Percentiles rank a stretch among this genome's conserved stretches.
These are phyloP conservation scores for Penicillium rolfsii DNA, from an alignment of 2,329 filamentous ascomycete species.

Conservation along the genomic window DNA sequence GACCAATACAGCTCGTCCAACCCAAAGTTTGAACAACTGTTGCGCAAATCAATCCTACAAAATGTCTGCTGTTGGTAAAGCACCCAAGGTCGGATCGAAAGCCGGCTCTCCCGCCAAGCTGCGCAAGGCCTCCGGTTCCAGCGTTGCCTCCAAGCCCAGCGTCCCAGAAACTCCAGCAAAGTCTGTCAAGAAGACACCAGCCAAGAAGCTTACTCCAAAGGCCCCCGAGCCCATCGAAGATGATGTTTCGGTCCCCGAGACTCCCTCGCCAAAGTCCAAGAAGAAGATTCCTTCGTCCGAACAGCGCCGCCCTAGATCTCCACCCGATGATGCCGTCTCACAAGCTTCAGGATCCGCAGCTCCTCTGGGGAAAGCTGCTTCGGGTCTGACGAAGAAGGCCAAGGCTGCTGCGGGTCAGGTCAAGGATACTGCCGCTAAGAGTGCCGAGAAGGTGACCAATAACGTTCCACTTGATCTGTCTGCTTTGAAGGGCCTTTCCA, in stretches of 20 bases:
- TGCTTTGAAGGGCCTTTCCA: slow-evolving; percentile 44
- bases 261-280: slow-evolving; percentile 30
- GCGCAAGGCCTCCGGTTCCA: slow-evolving; percentile 30
- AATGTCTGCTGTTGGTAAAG: slow-evolving; percentile 29
- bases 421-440: slow-evolving; percentile 19
- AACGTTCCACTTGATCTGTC: slow-evolving; percentile 37
- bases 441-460: slow-evolving; percentile 15
- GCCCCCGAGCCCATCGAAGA: slow-evolving; percentile 27
- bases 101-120: slow-evolving; percentile 26
- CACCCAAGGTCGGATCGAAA: slow-evolving; percentile 30
- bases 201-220: slow-evolving; percentile 30
- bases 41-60: neutral
- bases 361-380: slow-evolving; percentile 19
- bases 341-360: slow-evolving; percentile 36
- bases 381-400: slow-evolving; percentile 24
- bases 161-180: slow-evolving; percentile 17
- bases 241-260: slow-evolving; percentile 26
- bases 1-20: neutral
- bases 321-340: slow-evolving; percentile 29
- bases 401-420: slow-evolving; percentile 23
- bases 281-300: slow-evolving; percentile 26
- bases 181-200: slow-evolving; percentile 27
- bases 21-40: neutral
- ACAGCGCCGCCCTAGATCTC: slow-evolving; percentile 31
- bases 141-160: slow-evolving; percentile 25